Evolutionary conservation across 371 early-diverging fungal species (phyloP).

Genomic region (Lichtheimia ramosa): DNA sequence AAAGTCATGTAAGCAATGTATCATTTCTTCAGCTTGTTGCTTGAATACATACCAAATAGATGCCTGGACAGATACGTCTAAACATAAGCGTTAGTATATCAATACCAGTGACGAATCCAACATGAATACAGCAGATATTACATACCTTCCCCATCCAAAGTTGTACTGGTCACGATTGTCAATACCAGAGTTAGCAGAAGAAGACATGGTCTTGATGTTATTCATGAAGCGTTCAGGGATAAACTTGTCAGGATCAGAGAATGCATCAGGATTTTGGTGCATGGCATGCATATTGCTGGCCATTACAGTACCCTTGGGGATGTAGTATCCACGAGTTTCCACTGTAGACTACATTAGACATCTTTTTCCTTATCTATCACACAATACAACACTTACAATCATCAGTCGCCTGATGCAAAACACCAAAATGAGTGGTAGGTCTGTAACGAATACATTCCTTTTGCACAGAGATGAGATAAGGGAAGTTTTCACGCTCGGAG

Average conservation of each 20-base stretch:
- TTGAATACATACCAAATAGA: slow-evolving; percentile 12
- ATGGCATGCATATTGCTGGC: slow-evolving; percentile 22
- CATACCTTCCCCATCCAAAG: slow-evolving; percentile 20
- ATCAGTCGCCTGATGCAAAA: slow-evolving; percentile 19
- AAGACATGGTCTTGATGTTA: slow-evolving; percentile 12
- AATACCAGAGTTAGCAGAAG: slow-evolving; percentile 11
- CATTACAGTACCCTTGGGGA: slow-evolving; percentile 34
- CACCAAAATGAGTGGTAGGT: slow-evolving; percentile 11
- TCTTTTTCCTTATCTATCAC: neutral
- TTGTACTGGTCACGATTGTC: slow-evolving; percentile 16
- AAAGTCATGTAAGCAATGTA: neutral
- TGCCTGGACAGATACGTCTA: slow-evolving; percentile 18
- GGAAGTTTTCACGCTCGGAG: slow-evolving; percentile 17
- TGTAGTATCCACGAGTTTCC: slow-evolving; percentile 24
- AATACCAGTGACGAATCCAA: neutral
- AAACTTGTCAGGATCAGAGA: slow-evolving; percentile 16
- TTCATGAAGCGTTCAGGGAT: slow-evolving; percentile 25
- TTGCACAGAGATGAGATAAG: slow-evolving; percentile 18
- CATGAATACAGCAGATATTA: neutral
- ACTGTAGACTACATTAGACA: slow-evolving; percentile 4
- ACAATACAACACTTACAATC: slow-evolving; percentile 12
- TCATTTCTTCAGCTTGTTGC: too few relatives aligned
- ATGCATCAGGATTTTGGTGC: slow-evolving; percentile 14
- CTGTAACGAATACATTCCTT: slow-evolving; percentile 27
- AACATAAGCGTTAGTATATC: neutral